phyloP scores from a whole-genome alignment of 2,329 filamentous ascomycete genomes.

The Xylaria sp. region DNA sequence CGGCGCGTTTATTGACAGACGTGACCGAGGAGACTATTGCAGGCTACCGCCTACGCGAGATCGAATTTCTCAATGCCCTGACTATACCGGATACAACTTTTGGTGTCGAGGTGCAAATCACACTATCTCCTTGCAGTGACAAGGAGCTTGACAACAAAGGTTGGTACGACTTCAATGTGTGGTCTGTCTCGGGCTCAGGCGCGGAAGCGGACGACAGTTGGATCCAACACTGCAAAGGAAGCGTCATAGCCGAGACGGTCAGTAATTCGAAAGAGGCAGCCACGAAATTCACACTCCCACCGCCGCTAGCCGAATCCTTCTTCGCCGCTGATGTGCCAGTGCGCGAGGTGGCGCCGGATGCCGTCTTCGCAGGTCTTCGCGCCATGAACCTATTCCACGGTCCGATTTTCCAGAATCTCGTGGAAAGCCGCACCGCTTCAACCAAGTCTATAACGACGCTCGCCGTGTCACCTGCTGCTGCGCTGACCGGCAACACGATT shows the following conservation, averaged over 20 bases:
- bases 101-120: neutral
- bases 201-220: neutral
- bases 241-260: neutral
- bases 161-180: neutral
- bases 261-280: no score
- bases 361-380: no score
- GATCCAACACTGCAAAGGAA: neutral
- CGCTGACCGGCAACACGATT: no score
- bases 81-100: neutral
- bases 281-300: no score
- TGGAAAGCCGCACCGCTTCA: no score
- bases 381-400: no score
- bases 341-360: no score
- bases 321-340: no score
- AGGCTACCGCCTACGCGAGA: neutral
- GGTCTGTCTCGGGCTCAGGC: neutral
- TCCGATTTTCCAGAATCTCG: no score
- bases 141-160: neutral
- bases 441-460: no score
- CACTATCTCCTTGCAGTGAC: neutral
- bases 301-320: no score
- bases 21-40: neutral
- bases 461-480: no score
- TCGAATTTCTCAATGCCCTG: neutral
- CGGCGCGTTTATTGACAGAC: conserved; percentile 9